Conservation (phyloP, 2,329 filamentous ascomycete genomes). For the Peltaster fructicola region DNA sequence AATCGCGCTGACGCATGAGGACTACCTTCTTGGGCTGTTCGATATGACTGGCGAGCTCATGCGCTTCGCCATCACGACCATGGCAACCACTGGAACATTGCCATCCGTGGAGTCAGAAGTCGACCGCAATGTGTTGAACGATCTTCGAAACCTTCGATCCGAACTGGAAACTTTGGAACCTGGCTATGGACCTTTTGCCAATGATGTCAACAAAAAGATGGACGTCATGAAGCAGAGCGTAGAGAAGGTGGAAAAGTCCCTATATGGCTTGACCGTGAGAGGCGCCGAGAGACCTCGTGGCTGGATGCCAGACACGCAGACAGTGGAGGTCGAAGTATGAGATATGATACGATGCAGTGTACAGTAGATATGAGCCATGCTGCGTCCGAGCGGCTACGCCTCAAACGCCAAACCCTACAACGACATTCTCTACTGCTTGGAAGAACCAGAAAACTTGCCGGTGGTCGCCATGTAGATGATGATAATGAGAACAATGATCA, state of each 20-base stretch:
- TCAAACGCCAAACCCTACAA: conserved; percentile 2
- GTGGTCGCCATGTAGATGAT: conserved; percentile 4
- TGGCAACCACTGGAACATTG: conserved; percentile 52
- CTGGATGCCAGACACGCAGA: conserved; percentile 60
- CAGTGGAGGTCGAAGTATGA: conserved; percentile 24
- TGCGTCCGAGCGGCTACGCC: conserved; percentile 36
- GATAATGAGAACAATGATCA: conserved; percentile 5
- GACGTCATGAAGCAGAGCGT: conserved; percentile 76
- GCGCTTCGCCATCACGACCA: conserved; percentile 80
- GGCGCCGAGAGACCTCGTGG: conserved; percentile 79
- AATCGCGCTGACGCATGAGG: conserved; percentile 55
- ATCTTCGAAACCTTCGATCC: conserved; percentile 62
- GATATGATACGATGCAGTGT: neutral
- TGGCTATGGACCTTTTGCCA: conserved; percentile 35
- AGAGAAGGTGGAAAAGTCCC: conserved; percentile 78
- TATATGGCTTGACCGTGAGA: conserved; percentile 74
- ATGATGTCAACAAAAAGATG: conserved; percentile 61
- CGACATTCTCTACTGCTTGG: conserved; percentile 1
- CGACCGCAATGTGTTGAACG: conserved; percentile 50
- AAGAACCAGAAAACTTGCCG: conserved; percentile 4
- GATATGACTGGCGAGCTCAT: conserved; percentile 94
- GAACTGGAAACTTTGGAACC: conserved; percentile 55
- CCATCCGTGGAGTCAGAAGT: conserved; percentile 20
- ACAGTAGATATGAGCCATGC: conserved; percentile 16
- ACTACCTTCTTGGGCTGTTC: conserved; percentile 82